Percentiles rank a stretch among this genome's conserved stretches.
These are phyloP conservation scores for Phytophthora foliorum DNA, from an alignment of 352 stramenopile genomes.

Conservation along the genomic window DNA sequence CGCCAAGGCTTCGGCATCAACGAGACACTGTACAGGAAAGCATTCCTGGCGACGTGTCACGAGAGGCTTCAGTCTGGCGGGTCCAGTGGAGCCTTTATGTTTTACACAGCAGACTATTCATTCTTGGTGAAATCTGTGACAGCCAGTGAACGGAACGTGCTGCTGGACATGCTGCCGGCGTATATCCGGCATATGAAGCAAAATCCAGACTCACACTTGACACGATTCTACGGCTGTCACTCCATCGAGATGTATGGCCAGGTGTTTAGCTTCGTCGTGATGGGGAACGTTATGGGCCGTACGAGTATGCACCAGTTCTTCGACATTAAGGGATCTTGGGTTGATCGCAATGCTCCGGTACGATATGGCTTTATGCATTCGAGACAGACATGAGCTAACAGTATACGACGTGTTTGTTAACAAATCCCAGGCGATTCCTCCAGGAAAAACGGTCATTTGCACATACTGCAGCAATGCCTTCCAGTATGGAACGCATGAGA, in stretches of 20 bases:
- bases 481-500: constrained; percentile 73
- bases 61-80: constrained; percentile 86
- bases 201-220: constrained; percentile 85
- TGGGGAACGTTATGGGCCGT: constrained; percentile 89
- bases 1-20: constrained; percentile 83
- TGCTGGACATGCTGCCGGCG: constrained; percentile 84
- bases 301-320: constrained; percentile 92
- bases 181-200: constrained; percentile 88
- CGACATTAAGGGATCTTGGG: constrained; percentile 93
- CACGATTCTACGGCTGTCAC: constrained; percentile 92
- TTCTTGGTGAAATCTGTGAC: constrained; percentile 93
- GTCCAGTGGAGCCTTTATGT: constrained; percentile 93
- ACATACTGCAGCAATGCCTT: constrained; percentile 89
- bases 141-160: constrained; percentile 74
- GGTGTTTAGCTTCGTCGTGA: constrained; percentile 92
- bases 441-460: constrained; percentile 86
- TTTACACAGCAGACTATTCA: constrained; percentile 89
- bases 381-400: constrained; percentile 6
- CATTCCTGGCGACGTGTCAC: constrained; percentile 85
- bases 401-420: background rate
- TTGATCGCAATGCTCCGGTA: constrained; percentile 87
- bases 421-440: constrained; percentile 63
- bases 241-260: constrained; percentile 92
- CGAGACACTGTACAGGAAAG: constrained; percentile 78
- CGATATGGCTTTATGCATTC: constrained; percentile 3